Evolutionary conservation across 2,329 filamentous ascomycete genomes (phyloP), one percentile per base, ranked within the genome.

Genomic region (Epichloe brachyelytri): DNA sequence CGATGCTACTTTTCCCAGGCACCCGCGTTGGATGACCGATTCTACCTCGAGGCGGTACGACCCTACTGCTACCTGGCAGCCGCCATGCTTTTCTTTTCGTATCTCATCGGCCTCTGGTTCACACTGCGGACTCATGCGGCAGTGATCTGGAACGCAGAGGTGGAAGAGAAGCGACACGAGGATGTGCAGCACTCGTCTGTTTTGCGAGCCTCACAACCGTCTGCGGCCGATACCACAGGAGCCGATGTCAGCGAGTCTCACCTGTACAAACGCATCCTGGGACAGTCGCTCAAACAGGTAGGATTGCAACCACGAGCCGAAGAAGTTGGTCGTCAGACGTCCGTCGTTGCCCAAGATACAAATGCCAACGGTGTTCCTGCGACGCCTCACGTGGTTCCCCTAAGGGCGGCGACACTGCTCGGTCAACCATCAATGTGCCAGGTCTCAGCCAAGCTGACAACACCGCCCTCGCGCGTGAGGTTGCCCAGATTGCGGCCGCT

Each of bases 101-200:
- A 98, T 64, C 75, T 93, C 37, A 93, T 97, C 54, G 93, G 93
- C 22, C 74, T 98, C 14, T 88, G 93, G 76, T 98, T 98, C 68
- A 98, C 93, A 1, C 77, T 98, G 19, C 80, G 93, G 56, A 98
- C 93, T 0, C 93, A 98, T 64, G 93, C 93, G 4, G 90, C 94
- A 4, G 86, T 96, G 44, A 98, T 98, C 57, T 98, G 93, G 93
- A 93, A 89, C 60, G 85, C 79, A 8, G 90, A 96, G 55, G 65
- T 76, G 3, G 86, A 90, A 39, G 86, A 90, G 68, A 90, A 88
- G 69, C 83, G 80, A 60, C 73, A 79, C 40, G 78, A 81, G 12
- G 78, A 82, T 15, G 65, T 68, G 15, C 58, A 68, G 51, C 66
- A 68, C 20, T 55, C 63, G 33, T 64, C 62, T 1, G 56, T 58